phyloP scores from a whole-genome alignment of 2,329 filamentous ascomycete species.

The Harringtonia lauricola region DNA sequence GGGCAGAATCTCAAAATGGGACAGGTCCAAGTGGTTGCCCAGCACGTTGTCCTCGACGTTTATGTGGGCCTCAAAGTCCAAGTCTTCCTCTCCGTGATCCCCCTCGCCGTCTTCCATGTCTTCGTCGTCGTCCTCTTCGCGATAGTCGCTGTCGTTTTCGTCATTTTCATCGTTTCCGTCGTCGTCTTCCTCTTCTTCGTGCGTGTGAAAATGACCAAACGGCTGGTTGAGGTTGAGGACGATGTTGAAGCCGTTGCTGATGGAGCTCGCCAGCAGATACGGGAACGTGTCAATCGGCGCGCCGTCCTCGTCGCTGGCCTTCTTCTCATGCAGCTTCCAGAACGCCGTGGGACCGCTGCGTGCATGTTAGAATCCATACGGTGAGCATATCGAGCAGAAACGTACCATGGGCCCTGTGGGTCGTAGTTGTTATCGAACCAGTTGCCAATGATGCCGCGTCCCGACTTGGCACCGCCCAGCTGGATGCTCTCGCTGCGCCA shows the following conservation, averaged over 20 bases:
- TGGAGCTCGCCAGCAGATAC: conserved; percentile 5
- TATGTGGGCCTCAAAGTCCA: neutral
- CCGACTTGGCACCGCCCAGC: conserved; percentile 54
- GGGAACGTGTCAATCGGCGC: neutral
- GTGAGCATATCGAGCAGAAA: neutral
- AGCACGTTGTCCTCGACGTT: neutral
- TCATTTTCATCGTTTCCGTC: conserved; percentile 15
- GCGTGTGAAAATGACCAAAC: neutral
- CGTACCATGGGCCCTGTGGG: conserved; percentile 42
- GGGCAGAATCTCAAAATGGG: neutral
- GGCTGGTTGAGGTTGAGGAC: conserved; percentile 9
- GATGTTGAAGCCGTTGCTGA: neutral
- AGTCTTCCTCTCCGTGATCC: neutral
- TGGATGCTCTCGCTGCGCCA: conserved; percentile 74
- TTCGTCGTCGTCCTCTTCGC: conserved; percentile 14
- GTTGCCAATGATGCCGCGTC: conserved; percentile 58
- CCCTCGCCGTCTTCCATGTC: conserved; percentile 9
- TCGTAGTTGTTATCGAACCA: conserved; percentile 75
- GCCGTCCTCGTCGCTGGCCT: neutral
- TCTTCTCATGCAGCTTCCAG: conserved; percentile 50
- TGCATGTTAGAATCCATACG: neutral
- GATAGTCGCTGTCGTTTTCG: conserved; percentile 6
- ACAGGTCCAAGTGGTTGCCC: neutral
- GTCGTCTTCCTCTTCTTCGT: conserved; percentile 10
- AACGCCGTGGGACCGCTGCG: conserved; percentile 60